These are phyloP conservation scores for Rachicladosporium sp. DNA, from an alignment of 2,329 filamentous ascomycete species.

Conservation along the genomic window DNA sequence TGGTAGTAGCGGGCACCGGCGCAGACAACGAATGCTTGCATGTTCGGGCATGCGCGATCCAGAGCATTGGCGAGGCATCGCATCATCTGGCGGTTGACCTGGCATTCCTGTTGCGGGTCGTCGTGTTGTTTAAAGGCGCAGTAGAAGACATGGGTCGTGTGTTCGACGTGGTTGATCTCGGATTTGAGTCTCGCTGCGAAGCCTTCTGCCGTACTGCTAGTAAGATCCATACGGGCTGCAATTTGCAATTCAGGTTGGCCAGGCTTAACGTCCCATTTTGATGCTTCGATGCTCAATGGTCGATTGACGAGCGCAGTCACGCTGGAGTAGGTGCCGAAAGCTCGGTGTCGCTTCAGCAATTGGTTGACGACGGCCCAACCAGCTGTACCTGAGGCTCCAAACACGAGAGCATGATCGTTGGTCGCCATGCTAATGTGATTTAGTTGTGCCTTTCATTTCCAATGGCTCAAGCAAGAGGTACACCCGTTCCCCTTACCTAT, in stretches of 20 bases:
- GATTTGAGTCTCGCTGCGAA: slow-evolving; percentile 23
- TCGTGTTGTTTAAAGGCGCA: slow-evolving; percentile 22
- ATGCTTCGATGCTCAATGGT: no score
- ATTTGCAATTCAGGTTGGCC: slow-evolving; percentile 31
- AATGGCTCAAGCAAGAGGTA: no score
- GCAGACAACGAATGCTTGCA: no score
- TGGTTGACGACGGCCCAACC: slow-evolving; percentile 40
- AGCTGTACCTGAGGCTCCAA: slow-evolving; percentile 37
- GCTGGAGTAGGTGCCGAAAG: slow-evolving; percentile 30
- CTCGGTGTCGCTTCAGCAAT: slow-evolving; percentile 35
- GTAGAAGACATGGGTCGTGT: slow-evolving; percentile 34
- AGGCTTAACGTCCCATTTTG: slow-evolving; percentile 29
- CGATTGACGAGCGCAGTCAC: slow-evolving; percentile 39
- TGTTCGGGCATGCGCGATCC: no score
- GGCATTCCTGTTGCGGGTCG: no score
- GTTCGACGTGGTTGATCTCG: slow-evolving; percentile 22
- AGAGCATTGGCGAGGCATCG: no score
- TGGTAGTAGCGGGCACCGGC: no score
- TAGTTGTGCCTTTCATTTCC: no score
- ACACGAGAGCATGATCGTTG: slow-evolving; percentile 21
- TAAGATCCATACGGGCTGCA: slow-evolving; percentile 31
- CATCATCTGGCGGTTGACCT: no score
- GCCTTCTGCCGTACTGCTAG: slow-evolving; percentile 28
- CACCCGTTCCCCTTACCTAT: no score
- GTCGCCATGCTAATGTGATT: no score